A percentile compares a stretch with the other conserved stretches of the same genome.
These are phyloP conservation scores for Myriosclerotinia duriaeana DNA, from an alignment of 2,329 filamentous ascomycete genomes.

Conservation along the genomic window DNA sequence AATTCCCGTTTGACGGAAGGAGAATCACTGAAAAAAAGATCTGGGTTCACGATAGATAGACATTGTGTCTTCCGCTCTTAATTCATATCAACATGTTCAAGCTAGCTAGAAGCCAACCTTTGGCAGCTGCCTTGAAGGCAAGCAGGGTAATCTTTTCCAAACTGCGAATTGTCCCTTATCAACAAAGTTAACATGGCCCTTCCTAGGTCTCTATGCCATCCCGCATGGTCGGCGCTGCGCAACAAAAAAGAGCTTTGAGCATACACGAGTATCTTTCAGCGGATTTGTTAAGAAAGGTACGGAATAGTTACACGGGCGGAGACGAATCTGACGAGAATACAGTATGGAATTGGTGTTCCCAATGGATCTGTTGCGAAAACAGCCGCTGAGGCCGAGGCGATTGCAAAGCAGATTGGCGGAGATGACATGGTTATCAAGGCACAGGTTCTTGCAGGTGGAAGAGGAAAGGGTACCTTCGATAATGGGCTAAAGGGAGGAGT, in stretches of 20 bases:
- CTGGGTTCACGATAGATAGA: constrained; percentile 27
- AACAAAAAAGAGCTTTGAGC: constrained; percentile 85
- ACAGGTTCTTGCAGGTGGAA: constrained; percentile 94
- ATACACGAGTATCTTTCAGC: constrained; percentile 99
- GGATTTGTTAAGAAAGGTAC: constrained; percentile 76
- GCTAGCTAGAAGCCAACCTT: constrained; percentile 76
- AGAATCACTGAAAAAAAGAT: constrained; percentile 25
- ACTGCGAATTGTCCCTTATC: constrained; percentile 24
- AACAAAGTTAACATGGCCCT: constrained; percentile 39
- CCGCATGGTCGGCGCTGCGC: constrained; percentile 62
- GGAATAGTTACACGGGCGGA: constrained; percentile 26
- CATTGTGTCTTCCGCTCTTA: constrained; percentile 30
- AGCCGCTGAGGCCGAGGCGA: constrained; percentile 82
- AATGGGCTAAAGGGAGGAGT: constrained; percentile 99
- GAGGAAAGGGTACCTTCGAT: constrained; percentile 97
- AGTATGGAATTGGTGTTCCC: constrained; percentile 95
- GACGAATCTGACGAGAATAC: constrained; percentile 37
- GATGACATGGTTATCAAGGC: constrained; percentile 99
- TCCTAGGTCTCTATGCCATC: constrained; percentile 49
- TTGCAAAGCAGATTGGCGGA: constrained; percentile 86
- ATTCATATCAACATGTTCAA: constrained; percentile 71
- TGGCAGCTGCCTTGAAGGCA: constrained; percentile 76
- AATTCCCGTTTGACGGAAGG: constrained; percentile 23
- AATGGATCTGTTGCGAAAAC: constrained; percentile 82
- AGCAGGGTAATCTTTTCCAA: constrained; percentile 61